Percentiles rank a stretch among this genome's conserved stretches.
Conservation (phyloP, 2,329 filamentous ascomycete species). For the Talaromyces piceae region DNA sequence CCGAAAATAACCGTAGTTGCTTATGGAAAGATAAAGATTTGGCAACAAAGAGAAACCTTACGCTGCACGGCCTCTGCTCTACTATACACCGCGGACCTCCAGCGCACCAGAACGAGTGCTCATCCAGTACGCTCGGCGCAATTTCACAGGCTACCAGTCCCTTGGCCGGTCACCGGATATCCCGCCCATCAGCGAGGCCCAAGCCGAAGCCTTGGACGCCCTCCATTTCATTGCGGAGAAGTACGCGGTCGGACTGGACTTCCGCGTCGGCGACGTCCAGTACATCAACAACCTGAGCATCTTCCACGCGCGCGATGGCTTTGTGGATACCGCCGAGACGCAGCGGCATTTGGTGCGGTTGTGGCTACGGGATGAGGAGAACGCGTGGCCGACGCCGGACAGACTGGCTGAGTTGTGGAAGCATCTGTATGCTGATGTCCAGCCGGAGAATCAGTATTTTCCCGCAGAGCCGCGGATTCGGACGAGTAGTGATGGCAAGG, state of each 20-base stretch:
- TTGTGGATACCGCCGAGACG: constrained; percentile 32
- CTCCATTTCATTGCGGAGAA: constrained; percentile 44
- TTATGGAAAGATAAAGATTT: constrained; percentile 46
- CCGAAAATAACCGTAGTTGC: no score
- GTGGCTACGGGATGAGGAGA: constrained; percentile 42
- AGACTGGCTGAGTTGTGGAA: constrained; percentile 32
- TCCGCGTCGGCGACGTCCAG: constrained; percentile 45
- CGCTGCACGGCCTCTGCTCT: constrained; percentile 36
- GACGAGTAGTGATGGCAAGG: neutral
- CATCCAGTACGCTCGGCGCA: constrained; percentile 54
- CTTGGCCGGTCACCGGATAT: constrained; percentile 37
- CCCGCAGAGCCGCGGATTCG: constrained; percentile 30
- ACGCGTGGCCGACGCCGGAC: constrained; percentile 39
- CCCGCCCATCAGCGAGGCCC: constrained; percentile 45
- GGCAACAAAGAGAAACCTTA: constrained; percentile 43
- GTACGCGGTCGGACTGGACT: constrained; percentile 36
- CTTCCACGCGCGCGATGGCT: constrained; percentile 45
- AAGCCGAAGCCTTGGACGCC: constrained; percentile 47
- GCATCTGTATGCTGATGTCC: constrained; percentile 35
- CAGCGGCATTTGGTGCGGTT: constrained; percentile 42
- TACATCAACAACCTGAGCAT: constrained; percentile 48
- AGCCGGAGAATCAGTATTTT: constrained; percentile 34
- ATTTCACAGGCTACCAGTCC: constrained; percentile 46
- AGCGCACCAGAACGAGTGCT: constrained; percentile 46
- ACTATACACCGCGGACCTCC: constrained; percentile 45